phyloP scores from a whole-genome alignment of 768 basidiomycete genomes.

The Pisolithus orientalis region DNA sequence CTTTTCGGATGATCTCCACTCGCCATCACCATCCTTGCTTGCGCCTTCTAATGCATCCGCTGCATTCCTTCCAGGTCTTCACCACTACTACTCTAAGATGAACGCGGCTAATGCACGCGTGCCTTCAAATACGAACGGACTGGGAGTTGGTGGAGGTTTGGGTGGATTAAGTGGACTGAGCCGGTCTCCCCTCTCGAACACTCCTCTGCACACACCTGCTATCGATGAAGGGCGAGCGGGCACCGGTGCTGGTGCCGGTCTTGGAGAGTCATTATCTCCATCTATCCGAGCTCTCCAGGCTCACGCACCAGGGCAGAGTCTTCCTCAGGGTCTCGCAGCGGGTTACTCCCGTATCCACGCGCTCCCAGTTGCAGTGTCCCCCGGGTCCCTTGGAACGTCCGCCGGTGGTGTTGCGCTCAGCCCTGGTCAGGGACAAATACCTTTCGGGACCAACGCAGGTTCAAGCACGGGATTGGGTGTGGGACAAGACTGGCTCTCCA shows the following conservation, averaged over 20 bases:
- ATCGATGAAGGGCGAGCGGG: constrained; percentile 20
- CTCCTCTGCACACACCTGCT: constrained; percentile 21
- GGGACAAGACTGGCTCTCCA: constrained; percentile 24
- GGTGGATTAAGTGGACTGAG: constrained; percentile 19
- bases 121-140: constrained; percentile 12
- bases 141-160: constrained; percentile 16
- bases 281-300: constrained; percentile 74
- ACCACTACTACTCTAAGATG: constrained; percentile 56
- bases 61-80: constrained; percentile 71
- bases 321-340: constrained; percentile 88
- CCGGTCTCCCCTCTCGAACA: constrained; percentile 23
- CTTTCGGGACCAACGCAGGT: constrained; percentile 25
- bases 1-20: constrained; percentile 31
- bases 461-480: constrained; percentile 3
- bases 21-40: constrained; percentile 31
- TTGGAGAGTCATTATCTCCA: constrained; percentile 47
- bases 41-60: constrained; percentile 76
- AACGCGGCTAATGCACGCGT: constrained; percentile 31
- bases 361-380: constrained; percentile 37
- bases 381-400: constrained; percentile 24
- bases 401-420: constrained; percentile 23
- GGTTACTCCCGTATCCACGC: constrained; percentile 90
- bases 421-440: constrained; percentile 25
- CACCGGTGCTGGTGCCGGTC: constrained; percentile 12
- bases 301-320: constrained; percentile 85